Percentiles rank a stretch among this genome's conserved stretches.
Evolutionary conservation across 169 alveolate genomes (phyloP).

Genomic region (Plasmodium malariae): DNA sequence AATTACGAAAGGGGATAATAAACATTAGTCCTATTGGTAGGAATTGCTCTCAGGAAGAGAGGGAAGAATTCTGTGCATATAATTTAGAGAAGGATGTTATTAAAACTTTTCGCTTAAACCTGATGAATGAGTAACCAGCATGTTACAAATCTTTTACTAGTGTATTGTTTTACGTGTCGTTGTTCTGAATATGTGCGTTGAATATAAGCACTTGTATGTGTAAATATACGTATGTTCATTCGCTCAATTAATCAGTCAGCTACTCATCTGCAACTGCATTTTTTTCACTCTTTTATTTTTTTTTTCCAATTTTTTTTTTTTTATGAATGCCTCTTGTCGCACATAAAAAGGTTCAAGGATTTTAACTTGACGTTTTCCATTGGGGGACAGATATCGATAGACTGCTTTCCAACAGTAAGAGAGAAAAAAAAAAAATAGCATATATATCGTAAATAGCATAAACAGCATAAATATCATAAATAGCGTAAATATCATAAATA

Average conservation of each 20-base stretch:
- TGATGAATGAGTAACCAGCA: conserved; percentile 32
- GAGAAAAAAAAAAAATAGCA: neutral
- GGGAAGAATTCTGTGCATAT: conserved; percentile 91
- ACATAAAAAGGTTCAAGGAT: conserved; percentile 86
- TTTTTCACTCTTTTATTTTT: conserved; percentile 87
- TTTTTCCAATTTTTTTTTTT: conserved; percentile 82
- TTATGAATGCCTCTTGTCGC: conserved; percentile 81
- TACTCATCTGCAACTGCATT: conserved; percentile 62
- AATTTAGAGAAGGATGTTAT: conserved; percentile 85
- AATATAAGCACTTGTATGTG: neutral
- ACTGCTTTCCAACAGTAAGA: conserved; percentile 93
- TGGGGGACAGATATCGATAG: conserved; percentile 98
- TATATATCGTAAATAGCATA: too few relatives aligned
- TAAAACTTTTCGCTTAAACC: conserved; percentile 16
- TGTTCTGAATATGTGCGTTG: too few relatives aligned
- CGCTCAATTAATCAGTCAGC: too few relatives aligned
- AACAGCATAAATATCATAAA: too few relatives aligned
- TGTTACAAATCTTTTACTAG: too few relatives aligned
- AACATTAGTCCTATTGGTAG: conserved; percentile 98
- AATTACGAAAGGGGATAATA: conserved; percentile 95
- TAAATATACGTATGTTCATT: neutral
- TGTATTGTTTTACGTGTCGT: too few relatives aligned
- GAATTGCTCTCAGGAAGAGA: conserved; percentile 94
- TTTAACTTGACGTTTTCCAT: conserved; percentile 90
- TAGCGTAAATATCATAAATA: too few relatives aligned